Base-by-base conservation (phyloP, 2,329 filamentous ascomycete genomes). In the Curvularia sp. region DNA sequence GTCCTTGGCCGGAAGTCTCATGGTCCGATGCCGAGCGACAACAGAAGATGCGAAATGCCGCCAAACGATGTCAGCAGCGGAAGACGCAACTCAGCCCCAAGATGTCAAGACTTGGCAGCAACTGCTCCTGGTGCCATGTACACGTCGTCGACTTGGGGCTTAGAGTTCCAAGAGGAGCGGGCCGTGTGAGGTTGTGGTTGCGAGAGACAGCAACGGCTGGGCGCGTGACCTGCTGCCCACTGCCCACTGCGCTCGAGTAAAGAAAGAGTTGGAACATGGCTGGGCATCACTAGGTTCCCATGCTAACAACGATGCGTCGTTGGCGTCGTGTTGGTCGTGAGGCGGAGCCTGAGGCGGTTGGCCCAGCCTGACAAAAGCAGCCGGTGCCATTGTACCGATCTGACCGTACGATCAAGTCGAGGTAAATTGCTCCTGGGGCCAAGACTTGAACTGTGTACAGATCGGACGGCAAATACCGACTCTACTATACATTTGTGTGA, bases 11-110 rank as follows among this genome's bases (percentile, higher is more conserved):
- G 55, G 65, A 67, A 55, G 43, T 49, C 61, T 61, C 57, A 63
- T 54, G 53, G 59, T 57, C 61, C 59, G 64, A 46, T 60, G 50
- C 68, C 66, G 69, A 70, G 57, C 50, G 35, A 51, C 53, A 56
- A 58, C 30, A 44, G 6, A 42, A 18, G 26, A 43, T 13, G 18
- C 13, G 13, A 52, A 44, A 53, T 38, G 38, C 20, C 42, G 39
- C 26, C 46, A 52, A 54, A 61, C 26, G 43, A 18, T 46, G 43
- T 28, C 43, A 15, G 43, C 43, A 28, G 42, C 24, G 26, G 10
- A 41, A 18, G 41, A 43, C 10, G 15, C 10, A 46, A 43, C 47
- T 49, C 49, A 22, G 20, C 35, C 39, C n/a, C 41, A 48, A 53
- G 55, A 24, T 39, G 55, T 61, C 47, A 54, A 60, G 30, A 30